These are phyloP conservation scores for Alternaria brassicicola DNA, from an alignment of 2,329 filamentous ascomycete genomes.

Conservation along the genomic window DNA sequence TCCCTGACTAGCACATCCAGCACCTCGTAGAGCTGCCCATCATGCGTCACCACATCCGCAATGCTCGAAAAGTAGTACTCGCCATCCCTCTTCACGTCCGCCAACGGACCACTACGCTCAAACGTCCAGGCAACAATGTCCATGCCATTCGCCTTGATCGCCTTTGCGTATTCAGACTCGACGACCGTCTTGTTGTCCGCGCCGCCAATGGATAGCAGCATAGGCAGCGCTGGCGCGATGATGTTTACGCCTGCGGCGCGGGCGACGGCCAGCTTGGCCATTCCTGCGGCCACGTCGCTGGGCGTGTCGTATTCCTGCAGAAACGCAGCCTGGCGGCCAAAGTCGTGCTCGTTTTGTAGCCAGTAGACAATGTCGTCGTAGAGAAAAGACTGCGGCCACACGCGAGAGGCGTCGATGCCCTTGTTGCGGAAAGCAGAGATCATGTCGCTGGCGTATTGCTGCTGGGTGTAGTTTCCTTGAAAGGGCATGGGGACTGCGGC, in stretches of 20 bases:
- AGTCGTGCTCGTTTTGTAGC: conserved; percentile 65
- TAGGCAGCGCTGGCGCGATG: conserved; percentile 65
- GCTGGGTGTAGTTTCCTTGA: conserved; percentile 64
- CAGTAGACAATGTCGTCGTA: conserved; percentile 68
- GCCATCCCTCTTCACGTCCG: conserved; percentile 46
- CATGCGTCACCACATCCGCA: conserved; percentile 60
- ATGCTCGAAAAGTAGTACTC: conserved; percentile 54
- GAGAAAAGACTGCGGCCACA: conserved; percentile 66
- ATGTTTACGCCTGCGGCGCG: conserved; percentile 63
- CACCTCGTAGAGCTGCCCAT: conserved; percentile 68
- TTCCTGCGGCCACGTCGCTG: conserved; percentile 56
- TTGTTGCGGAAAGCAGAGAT: conserved; percentile 49
- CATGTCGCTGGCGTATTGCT: conserved; percentile 67
- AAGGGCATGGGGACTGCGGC: conserved; percentile 67
- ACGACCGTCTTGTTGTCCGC: conserved; percentile 59
- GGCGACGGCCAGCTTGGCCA: conserved; percentile 61
- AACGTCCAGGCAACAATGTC: conserved; percentile 70
- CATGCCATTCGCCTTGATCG: conserved; percentile 64
- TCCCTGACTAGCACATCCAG: conserved; percentile 66
- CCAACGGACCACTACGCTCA: conserved; percentile 66
- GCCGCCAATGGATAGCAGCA: conserved; percentile 59
- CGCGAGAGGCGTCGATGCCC: conserved; percentile 43
- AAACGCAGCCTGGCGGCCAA: conserved; percentile 65
- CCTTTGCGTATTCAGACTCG: conserved; percentile 65
- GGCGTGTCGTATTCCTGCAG: conserved; percentile 64